Base-by-base conservation (phyloP, 2,329 filamentous ascomycete genomes). In the Cladosporium halotolerans region DNA sequence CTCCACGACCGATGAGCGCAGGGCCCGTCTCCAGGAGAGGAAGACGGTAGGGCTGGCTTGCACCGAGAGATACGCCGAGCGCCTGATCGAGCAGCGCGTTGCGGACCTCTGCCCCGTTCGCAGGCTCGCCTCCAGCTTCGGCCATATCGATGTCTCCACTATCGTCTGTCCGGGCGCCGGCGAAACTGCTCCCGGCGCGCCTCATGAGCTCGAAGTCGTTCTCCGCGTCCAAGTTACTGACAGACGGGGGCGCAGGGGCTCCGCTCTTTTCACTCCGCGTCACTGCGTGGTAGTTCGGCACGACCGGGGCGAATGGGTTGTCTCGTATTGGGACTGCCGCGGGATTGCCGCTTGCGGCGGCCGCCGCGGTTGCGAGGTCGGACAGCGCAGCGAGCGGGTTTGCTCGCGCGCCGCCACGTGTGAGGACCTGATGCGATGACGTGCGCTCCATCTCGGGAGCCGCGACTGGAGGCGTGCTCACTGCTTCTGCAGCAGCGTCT, bases 381-480 rank as follows among this genome's bases (percentile, higher is more conserved):
- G 76, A 77, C 39, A 84, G 72, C 6, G 79, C 75, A 32, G 66
- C 64, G 11, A 69, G 76, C 73, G 57, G 78, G 71, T 66, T 79
- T 70, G 60, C 73, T 63, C 57, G 73, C 68, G 65, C 63, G 23
- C 63, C 67, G 52, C 76, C 76, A 51, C 76, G 76, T 5, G 73
- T 77, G 73, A 80, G 40, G 67, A 79, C 64, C 73, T 85, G 68
- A 68, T 80, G 70, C 41, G 79, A 82, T 16, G 79, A 73, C 10
- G 79, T 80, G 38, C 82, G 78, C 47, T 80, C 77, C 81, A 85
- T 85, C 51, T 81, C 81, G 4, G 62, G 57, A 16, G 64, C 60
- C 14, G 58, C 58, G n/a, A 62, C 58, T 44, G 62, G 58, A 31
- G 59, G 60, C 46, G 63, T 63, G 23, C 55, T 61, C n/a, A 58